Percentiles rank a stretch among this genome's conserved stretches.
Evolutionary conservation across 2,329 filamentous ascomycete genomes (phyloP).

Genomic region (Tolypocladium inflatum): DNA sequence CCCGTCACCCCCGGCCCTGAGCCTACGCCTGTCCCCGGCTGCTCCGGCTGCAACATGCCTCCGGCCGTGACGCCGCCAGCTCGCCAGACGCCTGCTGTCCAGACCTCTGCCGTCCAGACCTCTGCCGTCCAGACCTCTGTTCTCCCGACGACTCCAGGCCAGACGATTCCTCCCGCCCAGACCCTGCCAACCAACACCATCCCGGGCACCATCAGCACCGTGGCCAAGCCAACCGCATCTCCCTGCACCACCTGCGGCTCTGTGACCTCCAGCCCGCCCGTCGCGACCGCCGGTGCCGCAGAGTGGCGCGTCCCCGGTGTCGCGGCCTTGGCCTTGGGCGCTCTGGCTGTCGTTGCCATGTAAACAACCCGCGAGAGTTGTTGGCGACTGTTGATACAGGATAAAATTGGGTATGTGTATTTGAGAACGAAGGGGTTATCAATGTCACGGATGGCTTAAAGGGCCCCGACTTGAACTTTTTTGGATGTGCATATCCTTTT

Average conservation of each 20-base stretch:
- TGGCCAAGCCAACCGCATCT: constrained; percentile 3
- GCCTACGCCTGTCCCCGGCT: constrained; percentile 13
- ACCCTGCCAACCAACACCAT: background rate
- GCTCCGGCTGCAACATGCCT: constrained; percentile 7
- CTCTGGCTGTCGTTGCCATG: constrained; percentile 9
- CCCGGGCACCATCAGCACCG: constrained; percentile 1
- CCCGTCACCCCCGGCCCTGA: constrained; percentile 13
- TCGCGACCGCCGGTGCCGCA: constrained; percentile 10
- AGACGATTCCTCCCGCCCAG: background rate
- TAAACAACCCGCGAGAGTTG: constrained; percentile 3
- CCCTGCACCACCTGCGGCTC: constrained; percentile 6
- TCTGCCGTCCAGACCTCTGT: background rate
- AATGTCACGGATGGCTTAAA: background rate
- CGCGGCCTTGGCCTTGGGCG: constrained; percentile 9
- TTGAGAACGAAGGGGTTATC: background rate
- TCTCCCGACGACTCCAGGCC: background rate
- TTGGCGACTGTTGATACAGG: background rate
- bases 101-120: background rate
- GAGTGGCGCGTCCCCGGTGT: constrained; percentile 6
- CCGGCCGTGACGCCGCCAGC: constrained; percentile 2
- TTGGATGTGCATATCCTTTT: background rate
- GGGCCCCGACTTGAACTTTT: background rate
- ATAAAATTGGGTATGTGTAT: background rate
- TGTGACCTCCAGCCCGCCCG: constrained; percentile 3
- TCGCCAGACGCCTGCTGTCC: background rate